Evolutionary conservation across 2,329 filamentous ascomycete species (phyloP), one percentile per base, ranked within the genome.

Genomic region (Ophiostoma himal-ulmi): DNA sequence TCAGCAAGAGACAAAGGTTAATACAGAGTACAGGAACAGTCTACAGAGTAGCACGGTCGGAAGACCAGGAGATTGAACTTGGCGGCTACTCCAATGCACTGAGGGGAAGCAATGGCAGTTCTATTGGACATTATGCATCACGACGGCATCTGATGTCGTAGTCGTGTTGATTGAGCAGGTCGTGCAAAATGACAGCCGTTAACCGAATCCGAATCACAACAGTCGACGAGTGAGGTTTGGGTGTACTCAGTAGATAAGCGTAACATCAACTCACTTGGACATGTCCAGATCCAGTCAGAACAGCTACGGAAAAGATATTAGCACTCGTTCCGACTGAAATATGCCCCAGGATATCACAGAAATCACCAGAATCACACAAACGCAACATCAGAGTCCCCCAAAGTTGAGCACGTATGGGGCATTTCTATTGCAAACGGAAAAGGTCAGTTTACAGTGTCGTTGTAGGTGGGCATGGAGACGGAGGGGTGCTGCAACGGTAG

Each of bases 401-500:
- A 17, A 14, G 17, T 48, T 48, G 44, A 48, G 41, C 41, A 44
- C 14, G 41, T 44, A 44, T 44, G 41, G 3, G 6, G 41, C 17
- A 44, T 14, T 44, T 5, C 48, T 22, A 22, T 54, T 14, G 22
- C 54, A 60, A 60, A 5, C 34, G 26, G 54, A 60, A 60, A 62
- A 20, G 52, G 13, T 14, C 57, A 34, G 2, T 62, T 62, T 5
- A 62, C 26, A 62, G 57, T 36, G 26, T 3, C 57, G 57, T 26
- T 62, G 26, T 13, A 62, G 22, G 57, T 62, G 57, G 57, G 34
- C 26, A 34, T 62, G 26, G 26, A 17, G 17, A n/a, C 17, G 13
- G 52, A 57, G 52, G 52, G 52, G 52, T 57, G 52, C 52, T 57
- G 52, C 52, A 57, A 57, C 52, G 52, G 52, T 57, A 30, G 52